Percentiles rank a stretch among this genome's conserved stretches.
phyloP scores from a whole-genome alignment of 768 basidiomycete species.

The Tricholoma hemisulphureum region DNA sequence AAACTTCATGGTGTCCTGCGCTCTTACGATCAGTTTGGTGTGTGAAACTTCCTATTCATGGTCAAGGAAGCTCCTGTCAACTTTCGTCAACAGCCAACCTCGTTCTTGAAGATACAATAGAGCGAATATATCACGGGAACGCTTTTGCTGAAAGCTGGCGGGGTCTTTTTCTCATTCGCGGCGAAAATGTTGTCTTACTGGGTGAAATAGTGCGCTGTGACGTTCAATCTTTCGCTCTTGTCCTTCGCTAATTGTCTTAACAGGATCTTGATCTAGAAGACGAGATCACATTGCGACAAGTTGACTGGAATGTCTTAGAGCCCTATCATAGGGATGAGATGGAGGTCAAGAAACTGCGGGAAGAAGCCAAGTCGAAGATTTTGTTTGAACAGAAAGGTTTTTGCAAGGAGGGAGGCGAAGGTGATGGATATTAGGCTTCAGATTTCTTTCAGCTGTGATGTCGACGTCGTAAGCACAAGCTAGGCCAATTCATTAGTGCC shows the following conservation, averaged over 20 bases:
- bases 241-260: constrained; percentile 3
- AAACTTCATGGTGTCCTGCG: constrained; percentile 95
- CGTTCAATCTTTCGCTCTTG: not conserved
- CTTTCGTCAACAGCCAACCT: constrained; percentile 72
- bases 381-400: constrained; percentile 86
- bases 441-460: not conserved
- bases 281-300: constrained; percentile 74
- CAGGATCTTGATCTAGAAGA: constrained; percentile 95
- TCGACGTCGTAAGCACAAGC: not conserved
- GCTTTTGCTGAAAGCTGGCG: constrained; percentile 85
- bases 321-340: constrained; percentile 72
- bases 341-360: constrained; percentile 73
- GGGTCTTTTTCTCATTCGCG: constrained; percentile 92
- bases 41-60: constrained; percentile 23
- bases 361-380: constrained; percentile 79
- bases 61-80: constrained; percentile 1
- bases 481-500: constrained; percentile 27
- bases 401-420: constrained; percentile 93
- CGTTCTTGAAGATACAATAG: constrained; percentile 92
- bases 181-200: constrained; percentile 95
- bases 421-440: constrained; percentile 81
- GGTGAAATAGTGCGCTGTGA: constrained; percentile 83
- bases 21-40: constrained; percentile 99
- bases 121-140: constrained; percentile 88
- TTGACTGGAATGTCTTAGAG: constrained; percentile 68